Conservation (phyloP, 148 eudicot genomes). For the Vaccinium myrtillus region DNA sequence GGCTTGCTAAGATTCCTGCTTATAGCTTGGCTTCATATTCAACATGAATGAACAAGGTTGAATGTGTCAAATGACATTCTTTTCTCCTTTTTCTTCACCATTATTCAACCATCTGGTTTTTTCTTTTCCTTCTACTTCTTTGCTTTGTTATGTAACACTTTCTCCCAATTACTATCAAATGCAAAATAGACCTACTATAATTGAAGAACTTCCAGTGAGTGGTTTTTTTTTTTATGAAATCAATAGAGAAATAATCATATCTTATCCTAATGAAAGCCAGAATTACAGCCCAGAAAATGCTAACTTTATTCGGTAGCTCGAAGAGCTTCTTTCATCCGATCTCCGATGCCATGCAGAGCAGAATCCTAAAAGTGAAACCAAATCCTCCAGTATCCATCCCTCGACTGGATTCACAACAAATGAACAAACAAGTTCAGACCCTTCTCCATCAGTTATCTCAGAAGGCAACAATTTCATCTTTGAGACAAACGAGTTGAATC, state of each 20-base stretch:
- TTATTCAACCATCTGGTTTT: background rate
- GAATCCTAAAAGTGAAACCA: background rate
- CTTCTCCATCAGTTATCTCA: background rate
- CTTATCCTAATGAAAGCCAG: background rate
- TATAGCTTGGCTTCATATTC: conserved; percentile 42
- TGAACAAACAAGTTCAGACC: background rate
- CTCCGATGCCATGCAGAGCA: background rate
- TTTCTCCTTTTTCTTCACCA: background rate
- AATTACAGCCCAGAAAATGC: background rate
- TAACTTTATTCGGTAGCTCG: background rate
- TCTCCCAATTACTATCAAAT: background rate
- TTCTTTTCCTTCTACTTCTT: background rate
- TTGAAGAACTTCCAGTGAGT: background rate
- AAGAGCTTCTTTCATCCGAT: background rate
- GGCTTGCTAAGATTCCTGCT: conserved; percentile 61
- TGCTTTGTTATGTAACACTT: background rate
- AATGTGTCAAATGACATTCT: conserved; percentile 3
- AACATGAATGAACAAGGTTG: background rate
- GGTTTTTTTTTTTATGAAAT: background rate
- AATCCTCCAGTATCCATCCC: background rate
- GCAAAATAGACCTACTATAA: background rate
- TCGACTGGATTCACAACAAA: conserved; percentile 7
- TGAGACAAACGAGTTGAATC: background rate
- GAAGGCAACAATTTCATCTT: background rate
- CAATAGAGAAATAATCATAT: background rate